Base-by-base conservation (phyloP, 768 basidiomycete species). In the Boletus sensibilis region DNA sequence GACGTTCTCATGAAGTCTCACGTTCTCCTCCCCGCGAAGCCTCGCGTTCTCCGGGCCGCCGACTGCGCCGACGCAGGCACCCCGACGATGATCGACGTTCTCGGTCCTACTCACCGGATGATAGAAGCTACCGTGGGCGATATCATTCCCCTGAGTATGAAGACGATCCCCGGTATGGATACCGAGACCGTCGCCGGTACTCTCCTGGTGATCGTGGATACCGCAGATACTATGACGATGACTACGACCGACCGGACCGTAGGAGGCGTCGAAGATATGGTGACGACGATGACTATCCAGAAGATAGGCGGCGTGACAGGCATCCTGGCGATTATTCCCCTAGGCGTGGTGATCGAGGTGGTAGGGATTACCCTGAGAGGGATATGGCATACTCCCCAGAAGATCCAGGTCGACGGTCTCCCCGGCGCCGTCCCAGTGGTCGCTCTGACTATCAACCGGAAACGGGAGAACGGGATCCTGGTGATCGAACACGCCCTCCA, bases 31-130 rank as follows among this genome's bases (percentile, higher is more conserved):
- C 64, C n/a, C 53, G 45, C 33, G 55, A 56, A 4, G 31, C 40
- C 4, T 50, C 62, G 13, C 62, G 52, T 43, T 57, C 62, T 29
- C 48, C 45, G 10, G 23, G 57, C 13, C 57, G 16, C 27, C 33
- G 37, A 43, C 12, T 31, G 10, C 52, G 39, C 16, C 56, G 52
- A 38, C 38, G 3, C 31, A 45, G 55, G 37, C 45, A 40, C 29
- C 44, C 10, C 14, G 53, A 48, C 11, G 56, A 53, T 52, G 57
- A 61, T 48, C 52, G 57, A 35, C 65, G 64, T 21, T 67, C 71
- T 52, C 66, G 64, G 25, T 63, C 61, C 6, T 61, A 64, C 45
- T 68, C 67, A 1, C 67, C 67, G 4, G 58, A 59, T 10, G 56
- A 59, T 42, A 4, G 39, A 37, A 31, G 46, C 13, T 23, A 45